Evolutionary conservation across 352 stramenopile species (phyloP).

Genomic region (Phytophthora podocarpi): DNA sequence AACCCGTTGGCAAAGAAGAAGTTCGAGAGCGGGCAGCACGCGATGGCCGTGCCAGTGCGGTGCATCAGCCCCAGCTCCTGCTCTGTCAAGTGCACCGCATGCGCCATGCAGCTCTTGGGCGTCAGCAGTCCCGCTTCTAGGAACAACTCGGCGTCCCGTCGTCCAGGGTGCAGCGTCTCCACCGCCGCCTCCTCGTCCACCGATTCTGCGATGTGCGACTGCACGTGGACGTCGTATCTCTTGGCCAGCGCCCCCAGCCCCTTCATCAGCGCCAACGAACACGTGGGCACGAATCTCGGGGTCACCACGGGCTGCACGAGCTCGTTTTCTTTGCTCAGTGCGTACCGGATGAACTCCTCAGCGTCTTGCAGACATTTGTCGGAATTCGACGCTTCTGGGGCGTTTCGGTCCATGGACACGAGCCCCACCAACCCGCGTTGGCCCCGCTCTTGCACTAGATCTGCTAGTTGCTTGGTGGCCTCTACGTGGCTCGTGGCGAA

Average conservation of each 20-base stretch:
- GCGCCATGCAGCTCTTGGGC: slow-evolving; percentile 81
- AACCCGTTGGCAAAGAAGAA: slow-evolving; percentile 89
- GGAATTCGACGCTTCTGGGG: slow-evolving; percentile 57
- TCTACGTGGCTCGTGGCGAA: slow-evolving; percentile 90
- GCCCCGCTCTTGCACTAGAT: slow-evolving; percentile 63
- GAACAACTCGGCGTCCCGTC: slow-evolving; percentile 79
- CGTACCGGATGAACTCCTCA: slow-evolving; percentile 77
- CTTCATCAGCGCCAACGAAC: slow-evolving; percentile 75
- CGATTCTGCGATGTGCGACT: slow-evolving; percentile 89
- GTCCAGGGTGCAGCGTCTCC: slow-evolving; percentile 61
- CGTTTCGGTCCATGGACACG: slow-evolving; percentile 93
- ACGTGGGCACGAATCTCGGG: slow-evolving; percentile 91
- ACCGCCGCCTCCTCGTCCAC: slow-evolving; percentile 87
- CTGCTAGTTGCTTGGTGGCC: slow-evolving; percentile 75
- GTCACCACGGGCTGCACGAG: slow-evolving; percentile 85
- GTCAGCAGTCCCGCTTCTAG: slow-evolving; percentile 66
- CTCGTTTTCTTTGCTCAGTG: slow-evolving; percentile 39
- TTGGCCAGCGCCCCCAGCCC: slow-evolving; percentile 71
- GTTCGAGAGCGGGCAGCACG: slow-evolving; percentile 92
- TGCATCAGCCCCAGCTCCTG: slow-evolving; percentile 67
- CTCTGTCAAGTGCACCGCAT: slow-evolving; percentile 78
- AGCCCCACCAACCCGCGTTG: slow-evolving; percentile 89
- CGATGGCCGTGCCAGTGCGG: slow-evolving; percentile 63
- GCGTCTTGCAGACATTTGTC: slow-evolving; percentile 65
- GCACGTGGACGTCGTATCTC: slow-evolving; percentile 75